phyloP scores from a whole-genome alignment of 2,329 filamentous ascomycete species.

The Trichophyton simii region DNA sequence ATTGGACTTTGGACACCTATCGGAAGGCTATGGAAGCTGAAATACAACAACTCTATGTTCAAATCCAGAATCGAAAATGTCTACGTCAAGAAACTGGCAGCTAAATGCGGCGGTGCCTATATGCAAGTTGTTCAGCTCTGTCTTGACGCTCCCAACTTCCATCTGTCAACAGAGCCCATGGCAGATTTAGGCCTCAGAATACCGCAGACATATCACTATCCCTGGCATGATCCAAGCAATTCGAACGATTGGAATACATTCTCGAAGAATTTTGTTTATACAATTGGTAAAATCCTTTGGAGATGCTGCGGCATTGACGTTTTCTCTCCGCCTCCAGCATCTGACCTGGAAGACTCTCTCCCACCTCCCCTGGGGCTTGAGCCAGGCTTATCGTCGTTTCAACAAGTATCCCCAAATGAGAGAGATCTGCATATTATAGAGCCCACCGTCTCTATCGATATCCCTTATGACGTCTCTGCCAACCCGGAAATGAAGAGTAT shows the following conservation, averaged over 20 bases:
- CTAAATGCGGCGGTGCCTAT: conserved; percentile 52
- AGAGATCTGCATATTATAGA: conserved; percentile 5
- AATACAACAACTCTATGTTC: conserved; percentile 51
- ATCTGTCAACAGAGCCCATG: conserved; percentile 31
- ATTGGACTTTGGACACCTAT: conserved; percentile 53
- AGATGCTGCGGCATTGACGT: conserved; percentile 33
- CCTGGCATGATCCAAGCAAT: conserved; percentile 30
- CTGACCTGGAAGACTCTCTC: conserved; percentile 31
- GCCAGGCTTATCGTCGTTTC: conserved; percentile 1
- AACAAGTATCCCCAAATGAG: conserved; percentile 13
- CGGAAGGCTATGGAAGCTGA: conserved; percentile 50
- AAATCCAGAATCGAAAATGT: conserved; percentile 51
- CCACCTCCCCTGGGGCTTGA: conserved; percentile 30
- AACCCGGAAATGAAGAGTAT: conserved; percentile 15
- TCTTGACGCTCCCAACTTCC: conserved; percentile 44
- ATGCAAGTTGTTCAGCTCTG: conserved; percentile 51
- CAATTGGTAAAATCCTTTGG: conserved; percentile 31
- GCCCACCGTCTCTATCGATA: conserved; percentile 10
- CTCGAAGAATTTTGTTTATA: conserved; percentile 35
- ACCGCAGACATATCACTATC: conserved; percentile 31
- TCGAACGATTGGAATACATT: conserved; percentile 31
- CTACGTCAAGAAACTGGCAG: conserved; percentile 48
- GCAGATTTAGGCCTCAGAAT: conserved; percentile 30
- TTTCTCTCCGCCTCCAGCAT: conserved; percentile 28
- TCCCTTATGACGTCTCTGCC: conserved; percentile 13